Evolutionary conservation across 2,329 filamentous ascomycete genomes (phyloP).

Genomic region (Nannizziopsis barbatae): DNA sequence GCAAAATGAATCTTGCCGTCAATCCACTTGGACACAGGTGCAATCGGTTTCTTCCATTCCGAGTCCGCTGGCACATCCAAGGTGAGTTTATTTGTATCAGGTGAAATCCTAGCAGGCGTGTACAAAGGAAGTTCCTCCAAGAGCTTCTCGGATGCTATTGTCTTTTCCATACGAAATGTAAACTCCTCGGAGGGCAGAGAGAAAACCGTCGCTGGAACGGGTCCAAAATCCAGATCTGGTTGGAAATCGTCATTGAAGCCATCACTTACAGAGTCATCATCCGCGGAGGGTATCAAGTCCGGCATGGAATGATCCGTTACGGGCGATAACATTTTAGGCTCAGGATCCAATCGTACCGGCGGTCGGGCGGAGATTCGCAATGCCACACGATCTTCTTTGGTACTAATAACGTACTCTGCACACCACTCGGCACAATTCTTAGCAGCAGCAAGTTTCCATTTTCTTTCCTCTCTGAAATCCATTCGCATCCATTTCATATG

Average conservation of each 20-base stretch:
- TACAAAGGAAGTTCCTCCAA: conserved; percentile 74
- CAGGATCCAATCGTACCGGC: conserved; percentile 22
- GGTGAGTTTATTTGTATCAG: conserved; percentile 46
- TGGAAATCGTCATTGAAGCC: conserved; percentile 37
- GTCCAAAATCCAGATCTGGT: conserved; percentile 32
- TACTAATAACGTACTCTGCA: conserved; percentile 64
- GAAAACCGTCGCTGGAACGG: conserved; percentile 67
- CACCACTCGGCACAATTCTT: conserved; percentile 72
- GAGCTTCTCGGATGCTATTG: conserved; percentile 62
- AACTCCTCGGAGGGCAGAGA: conserved; percentile 71
- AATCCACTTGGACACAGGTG: conserved; percentile 78
- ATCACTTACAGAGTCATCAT: conserved; percentile 47
- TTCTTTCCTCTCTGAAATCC: conserved; percentile 85
- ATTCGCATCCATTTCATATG: conserved; percentile 98
- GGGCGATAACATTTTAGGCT: conserved; percentile 20
- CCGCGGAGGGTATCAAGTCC: conserved; percentile 54
- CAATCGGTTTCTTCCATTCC: conserved; percentile 61
- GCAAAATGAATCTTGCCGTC: conserved; percentile 66
- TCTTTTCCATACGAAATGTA: conserved; percentile 64
- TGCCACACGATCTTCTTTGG: conserved; percentile 49
- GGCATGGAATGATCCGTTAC: conserved; percentile 46
- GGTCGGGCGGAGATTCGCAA: conserved; percentile 57
- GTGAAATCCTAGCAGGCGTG: conserved; percentile 47
- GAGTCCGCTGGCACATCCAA: conserved; percentile 57
- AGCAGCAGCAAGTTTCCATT: conserved; percentile 79